phyloP scores from a whole-genome alignment of 169 alveolate genomes.

The Eimeria sp. region DNA sequence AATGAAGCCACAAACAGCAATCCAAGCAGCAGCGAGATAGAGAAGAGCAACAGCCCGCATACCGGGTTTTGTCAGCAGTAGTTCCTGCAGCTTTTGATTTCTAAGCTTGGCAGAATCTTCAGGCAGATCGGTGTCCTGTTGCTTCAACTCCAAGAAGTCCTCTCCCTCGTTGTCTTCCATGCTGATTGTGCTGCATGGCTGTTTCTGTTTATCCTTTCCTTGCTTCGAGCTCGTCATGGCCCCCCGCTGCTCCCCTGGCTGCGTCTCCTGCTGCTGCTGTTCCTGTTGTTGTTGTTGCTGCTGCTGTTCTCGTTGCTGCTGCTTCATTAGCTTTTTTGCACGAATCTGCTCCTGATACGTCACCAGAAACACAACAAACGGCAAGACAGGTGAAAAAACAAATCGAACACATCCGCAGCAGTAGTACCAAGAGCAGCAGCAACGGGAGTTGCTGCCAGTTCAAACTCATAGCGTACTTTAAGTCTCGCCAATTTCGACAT shows the following conservation, averaged over 20 bases:
- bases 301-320: constrained; percentile 15
- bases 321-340: constrained; percentile 44
- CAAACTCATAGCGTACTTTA: constrained; percentile 39
- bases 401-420: background rate
- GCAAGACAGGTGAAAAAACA: background rate
- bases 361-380: background rate
- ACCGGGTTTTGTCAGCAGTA: constrained; percentile 72
- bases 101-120: background rate
- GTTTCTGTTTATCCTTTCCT: background rate
- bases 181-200: background rate
- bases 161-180: constrained; percentile 5
- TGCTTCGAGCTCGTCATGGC: background rate
- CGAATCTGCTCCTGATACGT: constrained; percentile 41
- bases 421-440: background rate
- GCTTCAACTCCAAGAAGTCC: constrained; percentile 39
- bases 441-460: background rate
- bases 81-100: constrained; percentile 36
- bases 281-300: constrained; percentile 47
- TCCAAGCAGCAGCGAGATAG: background rate
- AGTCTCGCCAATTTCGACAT: constrained; percentile 79
- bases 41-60: background rate
- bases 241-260: background rate
- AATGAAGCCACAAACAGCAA: background rate
- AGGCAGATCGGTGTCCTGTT: background rate
- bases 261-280: constrained; percentile 15